A percentile compares a stretch with the other conserved stretches of the same genome.
Evolutionary conservation across 73 alveolate species (phyloP).

Genomic region (Tetrahymena malaccensis): DNA sequence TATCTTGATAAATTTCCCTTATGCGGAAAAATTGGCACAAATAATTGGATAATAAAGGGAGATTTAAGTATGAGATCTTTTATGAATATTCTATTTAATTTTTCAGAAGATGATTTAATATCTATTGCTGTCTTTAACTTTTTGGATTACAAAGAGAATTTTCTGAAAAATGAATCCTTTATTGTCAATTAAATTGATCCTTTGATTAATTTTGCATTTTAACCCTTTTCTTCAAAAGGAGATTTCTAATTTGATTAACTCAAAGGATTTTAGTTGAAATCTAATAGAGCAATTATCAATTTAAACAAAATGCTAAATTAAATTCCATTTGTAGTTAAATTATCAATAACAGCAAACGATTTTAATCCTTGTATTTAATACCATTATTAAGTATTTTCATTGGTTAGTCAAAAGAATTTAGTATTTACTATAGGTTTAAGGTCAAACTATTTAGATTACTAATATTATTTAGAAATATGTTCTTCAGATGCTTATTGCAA

Average conservation of each 20-base stretch:
- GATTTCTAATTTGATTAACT: background rate
- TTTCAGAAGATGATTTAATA: background rate
- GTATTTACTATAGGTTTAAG: background rate
- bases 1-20: background rate
- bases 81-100: too few relatives aligned
- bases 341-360: background rate
- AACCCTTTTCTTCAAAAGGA: background rate
- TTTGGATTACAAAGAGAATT: background rate
- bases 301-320: background rate
- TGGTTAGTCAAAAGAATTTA: background rate
- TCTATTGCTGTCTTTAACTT: background rate
- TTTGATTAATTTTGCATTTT: too few relatives aligned
- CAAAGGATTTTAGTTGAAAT: background rate
- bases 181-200: background rate
- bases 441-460: background rate
- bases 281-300: background rate
- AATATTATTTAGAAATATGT: background rate
- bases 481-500: background rate
- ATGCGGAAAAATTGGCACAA: background rate
- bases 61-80: background rate
- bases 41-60: background rate
- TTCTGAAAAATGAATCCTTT: background rate
- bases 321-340: background rate
- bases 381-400: too few relatives aligned
- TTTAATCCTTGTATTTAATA: too few relatives aligned